Evolutionary conservation across 139 green algal species (phyloP).

Genomic region (Coccomyxa sp.): DNA sequence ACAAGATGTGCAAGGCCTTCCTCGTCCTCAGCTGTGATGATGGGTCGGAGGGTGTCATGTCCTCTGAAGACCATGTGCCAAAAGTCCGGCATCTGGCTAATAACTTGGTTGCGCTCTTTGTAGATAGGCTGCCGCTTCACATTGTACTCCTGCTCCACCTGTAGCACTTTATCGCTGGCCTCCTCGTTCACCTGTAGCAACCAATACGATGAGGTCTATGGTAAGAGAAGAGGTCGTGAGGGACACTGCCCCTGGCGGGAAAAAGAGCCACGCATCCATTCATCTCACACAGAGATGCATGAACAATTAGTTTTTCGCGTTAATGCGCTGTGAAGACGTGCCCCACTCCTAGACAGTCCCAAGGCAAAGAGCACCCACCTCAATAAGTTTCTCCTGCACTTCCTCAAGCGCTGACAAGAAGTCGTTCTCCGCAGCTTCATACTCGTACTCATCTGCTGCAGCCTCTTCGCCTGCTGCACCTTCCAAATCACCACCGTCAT

Average conservation of each 20-base stretch:
- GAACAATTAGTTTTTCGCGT: neutral
- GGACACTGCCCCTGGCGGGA: neutral
- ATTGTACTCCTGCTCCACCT: conserved; percentile 69
- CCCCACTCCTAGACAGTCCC: neutral
- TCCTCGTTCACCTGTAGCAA: conserved; percentile 47
- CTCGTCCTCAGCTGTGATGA: neutral
- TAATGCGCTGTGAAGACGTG: neutral
- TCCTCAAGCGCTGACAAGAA: neutral
- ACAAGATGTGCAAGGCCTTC: neutral
- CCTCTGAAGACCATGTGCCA: conserved; percentile 36
- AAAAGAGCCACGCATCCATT: neutral
- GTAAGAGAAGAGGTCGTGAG: neutral
- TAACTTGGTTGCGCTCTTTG: conserved; percentile 33
- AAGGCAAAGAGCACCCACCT: neutral
- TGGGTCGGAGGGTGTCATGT: neutral
- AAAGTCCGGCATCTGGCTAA: conserved; percentile 44
- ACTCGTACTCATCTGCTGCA: neutral
- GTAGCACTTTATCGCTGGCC: conserved; percentile 56
- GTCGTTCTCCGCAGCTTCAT: neutral
- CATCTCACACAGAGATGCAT: neutral
- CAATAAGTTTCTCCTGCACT: neutral
- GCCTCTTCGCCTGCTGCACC: neutral
- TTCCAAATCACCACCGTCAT: neutral
- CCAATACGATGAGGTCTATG: no score
- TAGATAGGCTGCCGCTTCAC: conserved; percentile 47